Conservation (phyloP, 1,284 basidiomycete genomes). For the Agaricales sp. region DNA sequence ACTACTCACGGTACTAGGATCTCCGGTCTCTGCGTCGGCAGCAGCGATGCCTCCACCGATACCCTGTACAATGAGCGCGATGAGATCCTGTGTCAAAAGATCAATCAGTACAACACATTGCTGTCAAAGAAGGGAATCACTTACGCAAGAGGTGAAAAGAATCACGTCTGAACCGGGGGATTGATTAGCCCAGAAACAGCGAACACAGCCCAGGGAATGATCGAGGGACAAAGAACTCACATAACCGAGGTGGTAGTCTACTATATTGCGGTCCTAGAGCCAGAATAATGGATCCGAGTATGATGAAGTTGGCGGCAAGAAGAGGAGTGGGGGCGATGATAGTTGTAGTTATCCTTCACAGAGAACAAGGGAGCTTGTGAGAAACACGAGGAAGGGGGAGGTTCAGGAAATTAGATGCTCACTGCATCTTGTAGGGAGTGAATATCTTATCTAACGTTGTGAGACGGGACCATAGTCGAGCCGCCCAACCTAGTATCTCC, state of each 20-base stretch:
- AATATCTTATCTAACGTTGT: background rate
- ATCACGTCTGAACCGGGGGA: background rate
- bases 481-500: constrained; percentile 9
- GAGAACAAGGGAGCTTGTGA: background rate
- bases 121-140: background rate
- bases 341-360: background rate
- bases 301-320: constrained; percentile 1
- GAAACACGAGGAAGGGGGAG: background rate
- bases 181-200: no score
- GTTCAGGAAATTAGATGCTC: background rate
- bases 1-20: background rate
- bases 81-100: background rate
- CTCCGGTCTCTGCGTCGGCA: background rate
- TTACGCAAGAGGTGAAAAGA: background rate
- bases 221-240: background rate
- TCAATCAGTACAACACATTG: background rate
- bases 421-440: background rate
- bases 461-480: constrained; percentile 17
- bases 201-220: no score
- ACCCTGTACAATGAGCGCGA: background rate
- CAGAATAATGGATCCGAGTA: background rate
- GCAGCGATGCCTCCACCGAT: background rate
- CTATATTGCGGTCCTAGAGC: background rate
- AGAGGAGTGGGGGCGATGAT: constrained; percentile 1
- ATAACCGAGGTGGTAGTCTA: background rate